These are phyloP conservation scores for Klebsormidium nitens DNA, from an alignment of 139 green algal genomes.

Conservation along the genomic window DNA sequence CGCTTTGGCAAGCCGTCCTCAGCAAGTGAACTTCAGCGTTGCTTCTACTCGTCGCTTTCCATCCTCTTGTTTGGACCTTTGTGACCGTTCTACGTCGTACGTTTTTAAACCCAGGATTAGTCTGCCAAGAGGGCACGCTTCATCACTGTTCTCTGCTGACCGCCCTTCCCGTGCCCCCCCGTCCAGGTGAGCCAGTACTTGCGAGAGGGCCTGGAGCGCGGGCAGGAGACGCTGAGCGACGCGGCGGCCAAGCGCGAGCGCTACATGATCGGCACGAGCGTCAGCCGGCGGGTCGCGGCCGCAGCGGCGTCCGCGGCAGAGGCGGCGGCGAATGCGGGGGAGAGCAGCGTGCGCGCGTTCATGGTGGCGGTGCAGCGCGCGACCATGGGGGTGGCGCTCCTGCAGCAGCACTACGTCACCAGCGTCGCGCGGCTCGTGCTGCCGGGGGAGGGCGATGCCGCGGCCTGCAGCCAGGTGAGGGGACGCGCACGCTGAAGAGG, in stretches of 20 bases:
- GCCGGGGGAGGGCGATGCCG: slow-evolving; percentile 13
- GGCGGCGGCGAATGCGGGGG: slow-evolving; percentile 15
- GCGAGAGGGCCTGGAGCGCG: neutral
- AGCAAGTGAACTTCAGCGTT: no score
- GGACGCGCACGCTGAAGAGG: no score
- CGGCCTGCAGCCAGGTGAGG: slow-evolving; percentile 22
- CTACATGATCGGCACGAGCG: slow-evolving; percentile 32
- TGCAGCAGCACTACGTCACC: slow-evolving; percentile 32
- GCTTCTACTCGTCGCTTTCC: no score
- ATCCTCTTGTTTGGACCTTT: no score
- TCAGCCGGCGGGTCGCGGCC: slow-evolving; percentile 20
- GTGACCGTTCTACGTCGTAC: no score
- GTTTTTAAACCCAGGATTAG: no score
- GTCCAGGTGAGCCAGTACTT: slow-evolving; percentile 20
- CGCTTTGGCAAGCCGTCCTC: no score
- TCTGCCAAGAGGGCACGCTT: no score
- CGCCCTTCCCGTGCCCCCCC: no score
- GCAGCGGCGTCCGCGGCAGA: slow-evolving; percentile 27
- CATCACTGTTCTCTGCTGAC: no score
- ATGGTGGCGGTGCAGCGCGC: slow-evolving; percentile 21
- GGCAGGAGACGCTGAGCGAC: slow-evolving; percentile 14
- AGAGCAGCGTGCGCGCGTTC: slow-evolving; percentile 23
- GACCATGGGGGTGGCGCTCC: slow-evolving; percentile 11
- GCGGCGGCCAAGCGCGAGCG: slow-evolving; percentile 17
- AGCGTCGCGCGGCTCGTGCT: slow-evolving; percentile 16